Percentiles rank a stretch among this genome's conserved stretches.
Conservation (phyloP, 2,329 filamentous ascomycete genomes). For the Fusarium haematococcum region DNA sequence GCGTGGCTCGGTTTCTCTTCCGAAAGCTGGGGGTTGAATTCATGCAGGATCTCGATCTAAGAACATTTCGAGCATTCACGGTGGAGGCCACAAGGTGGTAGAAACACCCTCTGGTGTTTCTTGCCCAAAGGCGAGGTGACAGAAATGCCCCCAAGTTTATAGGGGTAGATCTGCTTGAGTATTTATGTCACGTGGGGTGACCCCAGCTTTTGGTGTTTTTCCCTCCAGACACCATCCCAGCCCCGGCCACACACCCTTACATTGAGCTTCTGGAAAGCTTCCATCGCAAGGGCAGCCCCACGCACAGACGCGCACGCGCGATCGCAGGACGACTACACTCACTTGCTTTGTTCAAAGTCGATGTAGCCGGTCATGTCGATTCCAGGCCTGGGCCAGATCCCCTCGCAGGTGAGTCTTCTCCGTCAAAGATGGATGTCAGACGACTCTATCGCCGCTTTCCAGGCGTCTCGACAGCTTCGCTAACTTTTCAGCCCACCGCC, state of each 20-base stretch:
- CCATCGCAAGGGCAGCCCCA: slow-evolving; percentile 37
- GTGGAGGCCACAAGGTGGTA: slow-evolving; percentile 8
- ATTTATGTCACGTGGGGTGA: slow-evolving; percentile 17
- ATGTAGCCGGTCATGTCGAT: slow-evolving; percentile 72
- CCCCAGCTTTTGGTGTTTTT: slow-evolving; percentile 11
- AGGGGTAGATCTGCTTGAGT: neutral
- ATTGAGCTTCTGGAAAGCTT: slow-evolving; percentile 46
- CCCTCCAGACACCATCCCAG: neutral
- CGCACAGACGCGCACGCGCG: slow-evolving; percentile 29
- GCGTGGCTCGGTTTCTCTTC: slow-evolving; percentile 5
- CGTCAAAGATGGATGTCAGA: slow-evolving; percentile 2
- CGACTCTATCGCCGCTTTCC: neutral
- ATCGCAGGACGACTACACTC: slow-evolving; percentile 14
- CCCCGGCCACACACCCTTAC: slow-evolving; percentile 14
- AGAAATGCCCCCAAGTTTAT: neutral
- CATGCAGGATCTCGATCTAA: slow-evolving; percentile 2
- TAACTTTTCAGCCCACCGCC: slow-evolving; percentile 47
- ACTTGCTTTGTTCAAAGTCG: slow-evolving; percentile 34
- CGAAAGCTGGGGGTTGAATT: neutral
- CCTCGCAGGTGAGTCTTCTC: slow-evolving; percentile 62
- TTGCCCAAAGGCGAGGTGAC: neutral
- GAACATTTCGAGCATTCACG: neutral
- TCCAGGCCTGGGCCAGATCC: slow-evolving; percentile 77
- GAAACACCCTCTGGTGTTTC: neutral
- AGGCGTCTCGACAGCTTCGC: neutral